These are phyloP conservation scores for Neurospora cerealis DNA, from an alignment of 495 filamentous ascomycete genomes.

Conservation along the genomic window DNA sequence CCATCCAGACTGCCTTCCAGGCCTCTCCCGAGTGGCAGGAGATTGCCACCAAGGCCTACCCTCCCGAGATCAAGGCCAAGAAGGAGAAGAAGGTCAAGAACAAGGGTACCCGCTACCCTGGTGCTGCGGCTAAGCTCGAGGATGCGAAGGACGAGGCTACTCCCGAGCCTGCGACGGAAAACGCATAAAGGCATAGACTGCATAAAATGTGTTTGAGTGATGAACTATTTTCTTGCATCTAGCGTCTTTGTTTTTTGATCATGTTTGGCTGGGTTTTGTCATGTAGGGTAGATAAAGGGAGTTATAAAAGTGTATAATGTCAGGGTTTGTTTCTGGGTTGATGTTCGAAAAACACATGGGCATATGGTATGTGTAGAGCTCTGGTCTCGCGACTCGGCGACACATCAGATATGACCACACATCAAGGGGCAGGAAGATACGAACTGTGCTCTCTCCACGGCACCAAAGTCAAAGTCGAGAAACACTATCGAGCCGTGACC, in stretches of 20 bases:
- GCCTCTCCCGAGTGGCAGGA: slow-evolving; percentile 71
- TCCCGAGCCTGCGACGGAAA: background rate
- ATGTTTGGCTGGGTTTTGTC: background rate
- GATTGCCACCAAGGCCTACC: slow-evolving; percentile 73
- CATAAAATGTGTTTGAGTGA: background rate
- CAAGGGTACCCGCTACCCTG: slow-evolving; percentile 55
- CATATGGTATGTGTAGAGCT: background rate
- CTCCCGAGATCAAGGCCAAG: slow-evolving; percentile 45
- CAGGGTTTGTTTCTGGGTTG: background rate
- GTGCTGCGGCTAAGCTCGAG: background rate
- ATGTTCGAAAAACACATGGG: background rate
- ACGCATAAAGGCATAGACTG: background rate
- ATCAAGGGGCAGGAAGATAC: background rate
- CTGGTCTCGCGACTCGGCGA: background rate
- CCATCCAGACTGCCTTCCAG: slow-evolving; percentile 64
- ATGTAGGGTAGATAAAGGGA: background rate
- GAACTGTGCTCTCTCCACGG: background rate
- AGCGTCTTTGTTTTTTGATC: background rate
- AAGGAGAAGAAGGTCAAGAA: slow-evolving; percentile 70
- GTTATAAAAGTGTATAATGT: background rate
- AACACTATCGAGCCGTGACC: background rate
- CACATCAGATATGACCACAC: background rate
- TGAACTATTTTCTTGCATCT: background rate
- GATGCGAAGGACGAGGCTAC: background rate
- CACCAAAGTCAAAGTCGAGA: background rate